phyloP scores from a whole-genome alignment of 2,329 filamentous ascomycete genomes.

The Stachybotrys elegans region DNA sequence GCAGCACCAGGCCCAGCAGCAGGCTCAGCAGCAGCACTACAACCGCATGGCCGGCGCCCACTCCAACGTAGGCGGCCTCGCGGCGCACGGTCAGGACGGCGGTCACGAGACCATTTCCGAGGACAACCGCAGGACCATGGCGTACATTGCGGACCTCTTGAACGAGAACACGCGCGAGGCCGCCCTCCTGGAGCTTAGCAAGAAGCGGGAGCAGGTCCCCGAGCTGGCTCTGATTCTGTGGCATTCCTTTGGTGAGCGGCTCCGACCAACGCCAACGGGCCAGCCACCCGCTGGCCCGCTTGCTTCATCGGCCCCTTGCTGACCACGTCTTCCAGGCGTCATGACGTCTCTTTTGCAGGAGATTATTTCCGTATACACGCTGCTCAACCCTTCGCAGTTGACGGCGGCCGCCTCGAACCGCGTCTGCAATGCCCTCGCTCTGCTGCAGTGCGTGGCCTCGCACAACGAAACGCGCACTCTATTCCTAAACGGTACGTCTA shows the following conservation, averaged over 20 bases:
- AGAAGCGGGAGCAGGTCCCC: constrained; percentile 96
- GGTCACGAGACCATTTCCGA: constrained; percentile 70
- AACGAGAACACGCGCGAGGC: constrained; percentile 84
- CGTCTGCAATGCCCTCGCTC: constrained; percentile 92
- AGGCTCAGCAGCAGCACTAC: constrained; percentile 58
- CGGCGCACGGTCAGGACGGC: constrained; percentile 47
- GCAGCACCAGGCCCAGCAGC: constrained; percentile 40
- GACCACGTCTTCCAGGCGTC: constrained; percentile 59
- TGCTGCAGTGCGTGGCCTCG: constrained; percentile 94
- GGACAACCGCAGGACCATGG: constrained; percentile 88
- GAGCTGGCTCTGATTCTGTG: constrained; percentile 94
- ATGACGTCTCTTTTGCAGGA: constrained; percentile 98
- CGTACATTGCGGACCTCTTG: constrained; percentile 86
- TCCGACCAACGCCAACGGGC: constrained; percentile 8
- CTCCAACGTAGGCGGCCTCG: constrained; percentile 41
- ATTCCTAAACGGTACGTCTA: constrained; percentile 76
- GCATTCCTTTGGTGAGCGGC: constrained; percentile 85
- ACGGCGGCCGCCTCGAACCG: constrained; percentile 96
- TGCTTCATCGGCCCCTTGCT: constrained; percentile 1
- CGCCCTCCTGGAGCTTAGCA: constrained; percentile 90
- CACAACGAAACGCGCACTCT: constrained; percentile 94
- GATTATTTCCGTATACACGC: constrained; percentile 96
- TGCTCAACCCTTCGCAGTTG: constrained; percentile 93
- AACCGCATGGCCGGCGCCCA: constrained; percentile 66
- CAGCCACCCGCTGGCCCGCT: constrained; percentile 6